Evolutionary conservation across 2,329 filamentous ascomycete species (phyloP).

Genomic region (Nemania sp.): DNA sequence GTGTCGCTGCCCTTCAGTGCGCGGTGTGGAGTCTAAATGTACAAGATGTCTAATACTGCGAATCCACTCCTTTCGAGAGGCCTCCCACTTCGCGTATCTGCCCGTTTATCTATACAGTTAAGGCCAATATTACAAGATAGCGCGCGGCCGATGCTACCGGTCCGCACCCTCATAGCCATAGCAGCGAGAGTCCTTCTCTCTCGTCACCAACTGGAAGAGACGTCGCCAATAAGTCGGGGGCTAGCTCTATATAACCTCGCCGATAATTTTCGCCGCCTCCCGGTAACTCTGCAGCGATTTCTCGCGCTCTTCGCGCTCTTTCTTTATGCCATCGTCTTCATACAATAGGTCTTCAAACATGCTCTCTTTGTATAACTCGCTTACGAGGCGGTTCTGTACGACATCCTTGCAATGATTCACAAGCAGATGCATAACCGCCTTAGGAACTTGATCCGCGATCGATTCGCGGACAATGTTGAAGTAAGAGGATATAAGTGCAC

Average conservation of each 20-base stretch:
- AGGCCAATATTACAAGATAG: conserved; percentile 14
- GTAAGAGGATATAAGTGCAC: conserved; percentile 94
- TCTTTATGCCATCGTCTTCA: conserved; percentile 96
- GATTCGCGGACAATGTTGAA: conserved; percentile 99
- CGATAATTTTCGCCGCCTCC: conserved; percentile 97
- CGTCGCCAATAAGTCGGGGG: background rate
- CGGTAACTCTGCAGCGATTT: conserved; percentile 93
- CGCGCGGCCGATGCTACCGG: too few species aligned
- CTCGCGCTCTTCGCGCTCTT: conserved; percentile 97
- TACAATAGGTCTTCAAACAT: conserved; percentile 93
- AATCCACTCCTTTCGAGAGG: conserved; percentile 7
- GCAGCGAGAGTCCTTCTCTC: background rate
- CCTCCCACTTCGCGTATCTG: conserved; percentile 1
- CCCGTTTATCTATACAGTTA: conserved; percentile 23
- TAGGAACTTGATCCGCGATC: conserved; percentile 98
- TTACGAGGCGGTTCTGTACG: conserved; percentile 94
- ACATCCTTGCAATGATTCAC: conserved; percentile 99
- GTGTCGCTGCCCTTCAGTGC: conserved; percentile 11
- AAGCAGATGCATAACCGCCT: conserved; percentile 97
- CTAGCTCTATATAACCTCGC: conserved; percentile 76
- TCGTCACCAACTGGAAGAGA: background rate
- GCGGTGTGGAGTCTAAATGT: conserved; percentile 21
- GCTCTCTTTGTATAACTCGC: conserved; percentile 89
- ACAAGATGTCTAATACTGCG: conserved; percentile 22
- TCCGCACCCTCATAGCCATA: too few species aligned